phyloP scores from a whole-genome alignment of 768 basidiomycete genomes.

The Dacryopinax spathularia region DNA sequence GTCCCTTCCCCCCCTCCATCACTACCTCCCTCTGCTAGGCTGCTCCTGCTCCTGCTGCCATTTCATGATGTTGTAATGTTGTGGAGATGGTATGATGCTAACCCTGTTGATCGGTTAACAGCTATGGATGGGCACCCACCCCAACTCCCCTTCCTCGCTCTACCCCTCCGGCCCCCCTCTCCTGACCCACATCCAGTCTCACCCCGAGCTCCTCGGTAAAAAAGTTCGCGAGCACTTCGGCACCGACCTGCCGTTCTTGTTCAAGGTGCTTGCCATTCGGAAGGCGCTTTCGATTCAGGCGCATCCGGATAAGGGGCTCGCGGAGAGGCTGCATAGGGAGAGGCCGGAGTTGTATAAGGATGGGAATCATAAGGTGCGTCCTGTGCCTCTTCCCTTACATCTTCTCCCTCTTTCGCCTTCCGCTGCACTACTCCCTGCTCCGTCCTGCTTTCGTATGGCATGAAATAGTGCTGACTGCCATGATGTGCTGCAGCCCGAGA shows the following conservation, averaged over 20 bases:
- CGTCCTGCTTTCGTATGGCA: background rate
- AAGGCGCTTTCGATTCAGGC: slow-evolving; percentile 86
- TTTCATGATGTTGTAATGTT: no score
- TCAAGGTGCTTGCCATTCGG: slow-evolving; percentile 81
- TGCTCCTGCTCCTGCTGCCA: no score
- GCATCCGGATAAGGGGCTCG: slow-evolving; percentile 77
- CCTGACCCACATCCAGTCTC: slow-evolving; percentile 43
- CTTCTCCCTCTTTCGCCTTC: background rate
- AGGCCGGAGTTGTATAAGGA: slow-evolving; percentile 88
- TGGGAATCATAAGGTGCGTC: slow-evolving; percentile 69
- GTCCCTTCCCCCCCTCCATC: slow-evolving; percentile 14
- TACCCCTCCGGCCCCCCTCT: slow-evolving; percentile 35
- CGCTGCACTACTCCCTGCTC: background rate
- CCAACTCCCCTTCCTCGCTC: slow-evolving; percentile 49
- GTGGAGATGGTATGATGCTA: no score
- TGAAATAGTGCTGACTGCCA: background rate
- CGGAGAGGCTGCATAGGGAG: slow-evolving; percentile 48
- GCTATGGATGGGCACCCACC: slow-evolving; percentile 99
- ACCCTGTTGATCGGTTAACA: slow-evolving; percentile 28
- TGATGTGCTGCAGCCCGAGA: slow-evolving; percentile 52
- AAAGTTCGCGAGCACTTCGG: slow-evolving; percentile 42
- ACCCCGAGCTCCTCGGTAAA: slow-evolving; percentile 56
- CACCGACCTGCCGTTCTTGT: slow-evolving; percentile 72
- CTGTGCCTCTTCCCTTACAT: background rate
- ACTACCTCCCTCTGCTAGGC: no score